Evolutionary conservation across 1,139 yeast genomes (phyloP).

Genomic region (Kodamaea sp.): DNA sequence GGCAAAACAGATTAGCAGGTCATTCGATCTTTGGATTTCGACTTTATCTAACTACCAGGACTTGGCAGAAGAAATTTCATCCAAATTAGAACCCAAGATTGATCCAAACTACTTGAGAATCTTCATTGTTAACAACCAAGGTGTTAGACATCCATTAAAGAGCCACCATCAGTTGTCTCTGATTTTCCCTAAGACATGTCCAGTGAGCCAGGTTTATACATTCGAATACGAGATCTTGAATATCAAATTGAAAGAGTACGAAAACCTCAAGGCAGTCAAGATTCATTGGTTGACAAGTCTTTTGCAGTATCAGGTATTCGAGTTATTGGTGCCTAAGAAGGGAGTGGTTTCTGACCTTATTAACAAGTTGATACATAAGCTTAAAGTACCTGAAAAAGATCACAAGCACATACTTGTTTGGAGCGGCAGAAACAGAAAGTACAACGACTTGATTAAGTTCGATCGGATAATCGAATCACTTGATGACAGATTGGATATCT

Average conservation of each 20-base stretch:
- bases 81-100: conserved; percentile 42
- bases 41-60: conserved; percentile 58
- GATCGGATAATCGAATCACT: conserved; percentile 39
- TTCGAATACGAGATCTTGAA: conserved; percentile 77
- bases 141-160: conserved; percentile 52
- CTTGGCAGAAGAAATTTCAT: conserved; percentile 61
- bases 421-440: conserved; percentile 49
- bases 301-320: conserved; percentile 66
- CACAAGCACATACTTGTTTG: conserved; percentile 59
- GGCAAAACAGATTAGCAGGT: conserved; percentile 21
- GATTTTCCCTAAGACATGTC: conserved; percentile 50
- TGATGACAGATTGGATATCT: conserved; percentile 37
- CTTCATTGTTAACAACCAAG: conserved; percentile 57
- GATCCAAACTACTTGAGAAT: conserved; percentile 68
- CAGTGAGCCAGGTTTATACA: conserved; percentile 46
- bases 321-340: conserved; percentile 65
- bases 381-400: conserved; percentile 51
- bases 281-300: conserved; percentile 65
- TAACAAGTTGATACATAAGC: conserved; percentile 54
- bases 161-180: conserved; percentile 43
- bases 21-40: conserved; percentile 71
- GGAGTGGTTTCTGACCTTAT: conserved; percentile 61
- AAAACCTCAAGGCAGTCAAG: conserved; percentile 66
- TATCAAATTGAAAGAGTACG: conserved; percentile 74
- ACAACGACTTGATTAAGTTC: conserved; percentile 38